Conservation (phyloP, 306 rosid genomes). For the Cercis canadensis region DNA sequence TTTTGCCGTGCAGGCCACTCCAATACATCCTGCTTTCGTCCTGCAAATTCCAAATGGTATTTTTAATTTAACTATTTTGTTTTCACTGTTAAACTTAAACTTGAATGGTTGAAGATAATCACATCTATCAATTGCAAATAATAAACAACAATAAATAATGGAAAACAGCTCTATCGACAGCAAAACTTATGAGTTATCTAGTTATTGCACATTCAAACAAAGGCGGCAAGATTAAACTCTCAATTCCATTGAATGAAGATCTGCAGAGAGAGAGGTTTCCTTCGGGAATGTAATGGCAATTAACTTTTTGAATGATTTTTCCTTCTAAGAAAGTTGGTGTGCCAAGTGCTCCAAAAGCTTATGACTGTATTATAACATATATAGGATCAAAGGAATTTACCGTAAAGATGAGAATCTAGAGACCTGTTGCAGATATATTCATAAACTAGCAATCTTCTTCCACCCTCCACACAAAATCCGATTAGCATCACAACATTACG, state of each 20-base stretch:
- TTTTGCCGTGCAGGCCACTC: constrained; percentile 87
- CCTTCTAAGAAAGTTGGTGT: not conserved
- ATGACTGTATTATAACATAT: constrained; percentile 3
- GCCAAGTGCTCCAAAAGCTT: constrained; percentile 4
- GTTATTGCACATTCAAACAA: no score
- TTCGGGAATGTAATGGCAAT: no score
- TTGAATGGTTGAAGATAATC: no score
- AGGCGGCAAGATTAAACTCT: not conserved
- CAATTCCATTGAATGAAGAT: not conserved
- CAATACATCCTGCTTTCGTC: constrained; percentile 54
- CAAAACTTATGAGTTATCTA: no score
- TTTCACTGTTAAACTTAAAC: no score
- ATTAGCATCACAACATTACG: constrained; percentile 94
- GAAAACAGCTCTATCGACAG: no score
- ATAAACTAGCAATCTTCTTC: constrained; percentile 89
- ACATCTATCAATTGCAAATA: no score
- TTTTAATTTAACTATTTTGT: constrained; percentile 1
- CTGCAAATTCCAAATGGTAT: constrained; percentile 49
- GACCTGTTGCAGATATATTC: constrained; percentile 95
- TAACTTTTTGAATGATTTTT: no score
- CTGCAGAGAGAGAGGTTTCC: no score
- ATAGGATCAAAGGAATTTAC: constrained; percentile 48
- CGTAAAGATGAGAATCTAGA: constrained; percentile 85
- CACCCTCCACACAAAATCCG: constrained; percentile 90
- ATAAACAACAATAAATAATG: no score